Evolutionary conservation across 257 asterid species (phyloP), one percentile per base, ranked within the genome.

Genomic region (Leptodermis oblonga): DNA sequence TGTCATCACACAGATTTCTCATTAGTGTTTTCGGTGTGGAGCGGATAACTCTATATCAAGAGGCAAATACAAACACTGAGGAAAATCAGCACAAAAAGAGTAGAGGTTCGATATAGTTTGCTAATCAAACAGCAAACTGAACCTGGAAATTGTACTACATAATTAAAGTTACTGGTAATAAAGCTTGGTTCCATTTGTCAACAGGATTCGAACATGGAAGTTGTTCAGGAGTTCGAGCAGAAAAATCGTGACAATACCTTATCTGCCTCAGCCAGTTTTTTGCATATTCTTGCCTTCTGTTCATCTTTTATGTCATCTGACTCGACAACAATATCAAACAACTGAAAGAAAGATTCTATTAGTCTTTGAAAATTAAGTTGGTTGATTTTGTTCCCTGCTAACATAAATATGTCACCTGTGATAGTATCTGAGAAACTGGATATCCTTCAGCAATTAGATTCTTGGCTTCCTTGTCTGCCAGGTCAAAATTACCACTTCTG

Each of bases 381-480:
- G 48, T 63, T 52, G 65, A 64, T 23, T 46, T 15, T 34, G 30
- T 68, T 46, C 10, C 48, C 51, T 63, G 62, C 52, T 65, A 62
- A 54, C 20, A 31, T 56, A 71, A 37, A 79, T 61, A n/a, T 11
- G 69, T 53, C 46, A 93, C 99, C 97, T 93, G 99, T 70, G 81
- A 86, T 62, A 93, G 85, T 86, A 84, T 84, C 86, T 88, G 97
- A 77, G 99, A 86, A 77, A 73, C 95, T 34, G 99, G 97, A 83
- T 93, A 90, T 60, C 99, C 99, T 83, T 90, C 99, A 20, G 97
- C 95, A 59, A 87, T 86, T 63, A 87, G 86, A 67, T 87, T 86
- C 74, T 86, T 86, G 33, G 89, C 95, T 86, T 90, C 95, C 78
- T 79, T 89, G 82, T 93, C 92, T 15, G 96, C 95, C 72, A 70